phyloP scores from a whole-genome alignment of 169 alveolate genomes.

The Cryptosporidium andersoni region DNA sequence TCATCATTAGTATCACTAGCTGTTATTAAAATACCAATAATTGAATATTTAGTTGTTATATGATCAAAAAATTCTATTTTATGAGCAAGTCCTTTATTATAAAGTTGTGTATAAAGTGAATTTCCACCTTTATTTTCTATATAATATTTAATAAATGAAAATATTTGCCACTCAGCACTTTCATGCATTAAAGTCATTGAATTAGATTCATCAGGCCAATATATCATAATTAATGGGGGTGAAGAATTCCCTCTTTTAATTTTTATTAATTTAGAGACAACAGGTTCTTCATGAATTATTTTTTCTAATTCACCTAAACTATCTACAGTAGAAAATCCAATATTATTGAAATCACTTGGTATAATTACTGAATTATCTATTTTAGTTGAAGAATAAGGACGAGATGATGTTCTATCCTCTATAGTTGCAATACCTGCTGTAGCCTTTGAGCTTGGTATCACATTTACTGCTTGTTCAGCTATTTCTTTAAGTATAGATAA shows the following conservation, averaged over 20 bases:
- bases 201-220: slow-evolving; percentile 32
- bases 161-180: slow-evolving; percentile 70
- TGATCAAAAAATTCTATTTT: slow-evolving; percentile 45
- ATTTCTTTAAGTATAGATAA: slow-evolving; percentile 8
- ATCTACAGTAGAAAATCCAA: not conserved
- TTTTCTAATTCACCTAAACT: not conserved
- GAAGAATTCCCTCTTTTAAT: slow-evolving; percentile 45
- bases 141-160: slow-evolving; percentile 34
- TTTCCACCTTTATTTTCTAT: slow-evolving; percentile 55
- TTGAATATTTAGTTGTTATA: slow-evolving; percentile 44
- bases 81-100: slow-evolving; percentile 12
- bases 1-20: slow-evolving; percentile 48
- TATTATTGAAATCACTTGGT: not conserved
- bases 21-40: slow-evolving; percentile 35
- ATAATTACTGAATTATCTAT: not conserved
- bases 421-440: not conserved
- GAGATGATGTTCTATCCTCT: too few species aligned
- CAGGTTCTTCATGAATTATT: not conserved
- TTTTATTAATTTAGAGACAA: slow-evolving; percentile 4
- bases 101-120: slow-evolving; percentile 1
- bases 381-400: too few species aligned
- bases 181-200: slow-evolving; percentile 19
- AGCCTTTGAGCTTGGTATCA: not conserved
- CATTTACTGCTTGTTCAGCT: not conserved
- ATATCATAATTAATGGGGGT: slow-evolving; percentile 48